phyloP scores from a whole-genome alignment of 2,329 filamentous ascomycete species.

The Colletotrichum eleusines region DNA sequence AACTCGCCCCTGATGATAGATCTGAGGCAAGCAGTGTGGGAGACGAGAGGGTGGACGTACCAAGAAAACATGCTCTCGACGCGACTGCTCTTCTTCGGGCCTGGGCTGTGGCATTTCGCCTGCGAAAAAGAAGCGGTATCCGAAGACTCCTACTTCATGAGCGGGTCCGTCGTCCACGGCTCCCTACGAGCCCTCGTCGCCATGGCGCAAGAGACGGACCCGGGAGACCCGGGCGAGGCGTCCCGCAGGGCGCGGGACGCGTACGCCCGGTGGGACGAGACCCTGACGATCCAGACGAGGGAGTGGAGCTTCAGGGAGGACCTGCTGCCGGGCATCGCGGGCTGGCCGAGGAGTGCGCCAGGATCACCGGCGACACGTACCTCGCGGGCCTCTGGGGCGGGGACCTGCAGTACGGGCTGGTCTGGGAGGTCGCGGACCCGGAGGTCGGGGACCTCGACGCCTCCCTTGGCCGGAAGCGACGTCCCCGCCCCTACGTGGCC shows the following conservation, averaged over 20 bases:
- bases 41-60: conserved; percentile 13
- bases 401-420: background rate
- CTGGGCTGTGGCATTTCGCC: conserved; percentile 1
- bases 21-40: background rate
- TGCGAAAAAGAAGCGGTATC: conserved; percentile 4
- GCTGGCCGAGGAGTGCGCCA: conserved; percentile 6
- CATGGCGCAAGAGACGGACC: background rate
- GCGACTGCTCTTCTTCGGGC: conserved; percentile 1
- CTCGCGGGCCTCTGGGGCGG: conserved; percentile 9
- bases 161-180: conserved; percentile 2
- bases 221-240: background rate
- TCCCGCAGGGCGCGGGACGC: background rate
- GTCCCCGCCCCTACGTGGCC: background rate
- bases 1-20: background rate
- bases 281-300: background rate
- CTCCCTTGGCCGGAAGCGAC: background rate
- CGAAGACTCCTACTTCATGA: background rate
- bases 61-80: conserved; percentile 14
- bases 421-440: background rate
- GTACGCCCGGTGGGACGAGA: conserved; percentile 3
- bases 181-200: background rate
- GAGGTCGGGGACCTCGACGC: background rate
- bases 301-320: conserved; percentile 1
- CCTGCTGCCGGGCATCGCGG: conserved; percentile 3
- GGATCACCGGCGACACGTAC: conserved; percentile 3